These are phyloP conservation scores for Metarhizium album DNA, from an alignment of 2,329 filamentous ascomycete genomes.

Conservation along the genomic window DNA sequence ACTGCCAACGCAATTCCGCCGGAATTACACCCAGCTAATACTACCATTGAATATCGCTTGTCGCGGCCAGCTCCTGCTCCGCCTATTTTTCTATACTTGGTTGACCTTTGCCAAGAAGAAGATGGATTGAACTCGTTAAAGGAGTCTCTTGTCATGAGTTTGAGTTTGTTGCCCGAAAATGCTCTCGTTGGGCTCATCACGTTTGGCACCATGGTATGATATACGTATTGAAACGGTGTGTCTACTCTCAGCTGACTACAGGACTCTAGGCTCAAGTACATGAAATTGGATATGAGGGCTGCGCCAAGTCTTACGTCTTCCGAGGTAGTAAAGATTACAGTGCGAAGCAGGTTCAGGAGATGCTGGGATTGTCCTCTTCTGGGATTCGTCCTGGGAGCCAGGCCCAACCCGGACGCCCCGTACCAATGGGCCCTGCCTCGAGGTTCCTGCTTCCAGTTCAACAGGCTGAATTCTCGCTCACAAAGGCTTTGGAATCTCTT, in stretches of 20 bases:
- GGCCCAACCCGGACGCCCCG: conserved; percentile 62
- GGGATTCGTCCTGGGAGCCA: conserved; percentile 65
- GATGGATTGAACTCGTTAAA: conserved; percentile 74
- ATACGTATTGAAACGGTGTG: conserved; percentile 9
- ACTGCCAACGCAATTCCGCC: conserved; percentile 72
- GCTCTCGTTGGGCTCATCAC: conserved; percentile 76
- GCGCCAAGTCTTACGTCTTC: conserved; percentile 97
- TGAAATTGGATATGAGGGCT: conserved; percentile 95
- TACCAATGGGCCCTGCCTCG: conserved; percentile 69
- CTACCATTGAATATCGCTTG: conserved; percentile 81
- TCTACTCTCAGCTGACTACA: neutral
- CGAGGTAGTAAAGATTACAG: conserved; percentile 94
- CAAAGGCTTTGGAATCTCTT: conserved; percentile 86
- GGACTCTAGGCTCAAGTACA: conserved; percentile 68
- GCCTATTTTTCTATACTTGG: conserved; percentile 78
- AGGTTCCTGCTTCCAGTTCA: conserved; percentile 90
- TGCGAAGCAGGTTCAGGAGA: conserved; percentile 99
- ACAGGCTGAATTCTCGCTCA: conserved; percentile 94
- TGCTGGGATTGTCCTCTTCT: conserved; percentile 74
- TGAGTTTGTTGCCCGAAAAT: conserved; percentile 71
- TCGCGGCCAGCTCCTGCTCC: conserved; percentile 74
- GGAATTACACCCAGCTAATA: conserved; percentile 71
- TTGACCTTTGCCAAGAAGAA: conserved; percentile 82
- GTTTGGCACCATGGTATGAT: conserved; percentile 76
- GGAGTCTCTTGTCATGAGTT: conserved; percentile 77